Evolutionary conservation across 106 monocot species (phyloP), one percentile per base, ranked within the genome.

Genomic region (Xerophyta viscosa): DNA sequence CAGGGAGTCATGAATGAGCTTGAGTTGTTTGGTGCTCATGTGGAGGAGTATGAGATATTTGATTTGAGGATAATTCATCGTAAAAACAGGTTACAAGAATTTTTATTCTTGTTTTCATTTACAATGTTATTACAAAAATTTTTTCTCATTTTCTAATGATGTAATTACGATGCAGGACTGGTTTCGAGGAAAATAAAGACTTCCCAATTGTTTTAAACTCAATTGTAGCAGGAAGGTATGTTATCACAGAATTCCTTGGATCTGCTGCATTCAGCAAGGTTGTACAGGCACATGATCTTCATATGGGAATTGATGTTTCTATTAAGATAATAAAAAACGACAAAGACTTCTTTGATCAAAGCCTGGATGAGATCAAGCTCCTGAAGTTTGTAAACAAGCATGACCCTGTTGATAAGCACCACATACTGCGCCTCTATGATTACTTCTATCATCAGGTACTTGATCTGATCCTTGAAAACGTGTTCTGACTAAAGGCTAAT

Each of bases 341-440:
- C 50, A 94, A 94, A 70, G 93, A 94, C 56, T 94, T 94, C 66
- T 94, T 94, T 70, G 93, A 94, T 65, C 93, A 94, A 66, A 94
- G 93, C 50, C 66, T 94, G 63, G 93, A 94, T 75, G 93, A 94
- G 61, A 94, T 94, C 53, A 94, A 88, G 50, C 88, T 94, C 42
- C 71, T 94, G 47, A 94, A 84, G 52, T 72, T 74, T 75, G 93
- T 94, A 29, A 94, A 88, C 58, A 94, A 84, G 60, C 63, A 81
- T 62, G 93, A 94, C 51, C 88, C 88, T 37, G 48, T 60, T 56
- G 93, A 94, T 70, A 63, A 81, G 50, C 45, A 54, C 57, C 93
- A 94, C 51, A 61, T 94, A 46, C 58, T 94, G 41, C 83, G 93
- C 18, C 67, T 94, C 28, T 87, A 75, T 75, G 93, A 94, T 56